A percentile compares a stretch with the other conserved stretches of the same genome.
Conservation (phyloP, 495 filamentous ascomycete species). For the Daldinia vernicosa region DNA sequence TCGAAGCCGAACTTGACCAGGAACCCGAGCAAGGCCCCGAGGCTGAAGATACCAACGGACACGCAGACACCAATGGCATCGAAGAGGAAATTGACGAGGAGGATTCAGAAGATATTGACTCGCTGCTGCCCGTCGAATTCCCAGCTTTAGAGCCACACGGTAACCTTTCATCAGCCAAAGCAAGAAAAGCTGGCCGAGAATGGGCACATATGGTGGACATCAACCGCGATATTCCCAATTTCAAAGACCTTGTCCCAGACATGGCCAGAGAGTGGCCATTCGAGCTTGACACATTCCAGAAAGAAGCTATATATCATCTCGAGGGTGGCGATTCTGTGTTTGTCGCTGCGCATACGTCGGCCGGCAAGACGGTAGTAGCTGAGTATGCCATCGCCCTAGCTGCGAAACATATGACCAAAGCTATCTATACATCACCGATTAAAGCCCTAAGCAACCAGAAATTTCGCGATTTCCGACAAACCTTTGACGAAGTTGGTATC, state of each 20-base stretch:
- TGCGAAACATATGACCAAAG: constrained; percentile 97
- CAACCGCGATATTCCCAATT: constrained; percentile 89
- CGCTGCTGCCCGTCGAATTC: constrained; percentile 90
- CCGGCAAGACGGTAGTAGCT: constrained; percentile 97
- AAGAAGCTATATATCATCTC: constrained; percentile 96
- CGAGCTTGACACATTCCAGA: constrained; percentile 97
- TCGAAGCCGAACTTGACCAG: constrained; percentile 76
- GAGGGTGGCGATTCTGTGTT: constrained; percentile 98
- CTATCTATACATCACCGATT: constrained; percentile 98
- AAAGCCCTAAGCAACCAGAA: constrained; percentile 99
- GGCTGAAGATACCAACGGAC: constrained; percentile 55
- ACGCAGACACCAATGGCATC: constrained; percentile 50
- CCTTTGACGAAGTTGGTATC: constrained; percentile 95
- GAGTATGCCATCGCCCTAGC: constrained; percentile 98
- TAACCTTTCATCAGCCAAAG: constrained; percentile 72
- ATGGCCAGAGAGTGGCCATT: constrained; percentile 98
- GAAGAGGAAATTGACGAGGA: constrained; percentile 55
- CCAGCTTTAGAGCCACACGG: constrained; percentile 88
- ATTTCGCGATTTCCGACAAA: constrained; percentile 89
- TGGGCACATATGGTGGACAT: constrained; percentile 99
- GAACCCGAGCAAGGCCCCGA: constrained; percentile 62
- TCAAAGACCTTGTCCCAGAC: constrained; percentile 89
- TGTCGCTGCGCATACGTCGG: constrained; percentile 98
- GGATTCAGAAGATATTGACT: constrained; percentile 83
- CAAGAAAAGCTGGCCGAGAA: constrained; percentile 79